phyloP scores from a whole-genome alignment of 2,329 filamentous ascomycete species.

The Fusarium citri region DNA sequence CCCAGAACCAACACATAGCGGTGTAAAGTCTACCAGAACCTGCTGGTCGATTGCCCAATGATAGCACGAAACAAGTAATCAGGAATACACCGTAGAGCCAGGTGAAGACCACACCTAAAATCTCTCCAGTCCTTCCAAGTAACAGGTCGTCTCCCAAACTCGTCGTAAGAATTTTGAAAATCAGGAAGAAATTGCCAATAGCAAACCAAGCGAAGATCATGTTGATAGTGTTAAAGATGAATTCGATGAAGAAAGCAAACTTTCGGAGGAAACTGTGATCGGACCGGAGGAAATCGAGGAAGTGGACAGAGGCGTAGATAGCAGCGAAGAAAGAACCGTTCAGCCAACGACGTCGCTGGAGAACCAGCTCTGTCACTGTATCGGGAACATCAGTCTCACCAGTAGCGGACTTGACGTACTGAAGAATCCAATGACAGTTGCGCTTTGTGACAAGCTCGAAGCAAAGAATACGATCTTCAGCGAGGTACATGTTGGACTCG shows the following conservation, averaged over 20 bases:
- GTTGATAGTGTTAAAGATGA: slow-evolving; percentile 92
- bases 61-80: slow-evolving; percentile 93
- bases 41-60: slow-evolving; percentile 92
- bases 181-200: slow-evolving; percentile 98
- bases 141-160: slow-evolving; percentile 78
- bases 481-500: slow-evolving; percentile 99
- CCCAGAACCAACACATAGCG: slow-evolving; percentile 99
- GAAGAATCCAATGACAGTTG: slow-evolving; percentile 96
- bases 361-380: slow-evolving; percentile 91
- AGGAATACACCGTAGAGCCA: slow-evolving; percentile 95
- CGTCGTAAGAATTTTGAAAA: slow-evolving; percentile 95
- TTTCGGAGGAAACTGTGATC: slow-evolving; percentile 90
- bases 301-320: slow-evolving; percentile 93
- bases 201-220: slow-evolving; percentile 99
- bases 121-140: slow-evolving; percentile 79
- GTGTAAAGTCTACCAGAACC: slow-evolving; percentile 95
- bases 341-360: slow-evolving; percentile 95
- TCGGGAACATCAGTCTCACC: slow-evolving; percentile 98
- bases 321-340: slow-evolving; percentile 99
- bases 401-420: slow-evolving; percentile 97
- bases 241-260: slow-evolving; percentile 90
- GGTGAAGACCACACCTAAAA: slow-evolving; percentile 91
- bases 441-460: slow-evolving; percentile 98
- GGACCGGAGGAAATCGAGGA: slow-evolving; percentile 95
- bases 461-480: slow-evolving; percentile 98